Base-by-base conservation (phyloP, 148 eudicot genomes). In the Rhododendron henanense region DNA sequence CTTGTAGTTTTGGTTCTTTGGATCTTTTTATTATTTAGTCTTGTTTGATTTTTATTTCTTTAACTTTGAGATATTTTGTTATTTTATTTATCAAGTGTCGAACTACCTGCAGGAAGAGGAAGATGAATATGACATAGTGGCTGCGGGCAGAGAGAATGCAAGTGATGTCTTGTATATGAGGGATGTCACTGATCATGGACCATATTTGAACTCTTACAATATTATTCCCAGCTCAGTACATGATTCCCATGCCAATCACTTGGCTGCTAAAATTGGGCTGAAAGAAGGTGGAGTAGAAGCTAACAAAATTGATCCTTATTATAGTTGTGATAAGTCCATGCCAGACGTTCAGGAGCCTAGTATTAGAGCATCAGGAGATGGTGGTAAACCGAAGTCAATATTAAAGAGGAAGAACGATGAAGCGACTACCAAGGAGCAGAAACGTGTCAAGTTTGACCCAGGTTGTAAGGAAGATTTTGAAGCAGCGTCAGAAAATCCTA, bases 381-480 rank as follows among this genome's bases (percentile, higher is more conserved):
- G 50, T 81, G 47, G 77, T 48, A 88, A 84, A 71, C 78, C 83
- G 59, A 90, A 90, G 85, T 87, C 94, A 53, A 90, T 91, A 79
- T 82, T 92, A 78, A 92, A 92, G 85, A 88, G 91, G 89, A 92
- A 90, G 84, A 88, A 87, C 53, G 84, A 59, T 55, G 84, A 86
- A 84, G 57, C 88, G 7, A 31, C 78, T 84, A 87, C 88, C 71
- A 91, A 88, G 83, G 85, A 87, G 14, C 77, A 89, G 28, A 91
- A 91, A 83, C 92, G 90, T 80, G 94, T 92, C 81, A 90, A 91
- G 67, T 92, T 92, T 80, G 93, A 92, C 84, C 92, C 93, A 53
- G 85, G 37, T 69, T 91, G 81, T 81, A 61, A 87, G 76, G 88
- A 81, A 21, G 79, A 67, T 35, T 37, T n/a, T 71, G 86, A 71